Base-by-base conservation (phyloP, 345 rosid genomes). In the Mercurialis annua region DNA sequence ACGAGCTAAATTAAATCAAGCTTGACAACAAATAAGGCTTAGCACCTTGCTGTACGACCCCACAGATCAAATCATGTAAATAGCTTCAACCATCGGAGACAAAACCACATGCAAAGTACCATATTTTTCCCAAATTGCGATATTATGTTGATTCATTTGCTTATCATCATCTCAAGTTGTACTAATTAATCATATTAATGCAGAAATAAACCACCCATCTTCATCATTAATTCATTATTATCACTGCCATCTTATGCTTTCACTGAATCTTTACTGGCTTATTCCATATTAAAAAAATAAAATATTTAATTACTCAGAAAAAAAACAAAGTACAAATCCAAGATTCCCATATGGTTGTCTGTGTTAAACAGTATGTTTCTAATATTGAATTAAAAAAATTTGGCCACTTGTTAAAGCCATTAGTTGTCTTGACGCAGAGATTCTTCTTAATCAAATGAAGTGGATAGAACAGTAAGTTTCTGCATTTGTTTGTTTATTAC, bases 321-420 rank as follows among this genome's bases (percentile, higher is more conserved):
- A 12, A 2, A 33, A 47, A 48, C 26, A 27, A 36, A 34, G 58
- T 66, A 66, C 69, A 66, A 74, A 62, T 38, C 75, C 76, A 64
- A 67, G 81, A 78, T 78, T 78, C 81, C 70, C 55, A 55, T 20
- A 16, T 12, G 43, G 12, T 43, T 36, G 71, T 63, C 76, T 57
- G 43, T 66, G 42, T 29, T 42, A 49, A 43, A 27, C 29, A n/a
- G 42, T 49, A 48, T 15, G 23, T 36, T 65, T 27, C 5, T 64
- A 68, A 60, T 62, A 3, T 36, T 65, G 36, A 23, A 36, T 3
- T 36, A 36, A 36, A 36, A 36, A 51, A 17, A 61, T 42, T 62
- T 67, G 70, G 67, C 59, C 65, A 58, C 59, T 66, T 63, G 71
- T 53, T 38, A 26, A 43, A n/a, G 49, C 64, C 69, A 42, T 36